Percentiles rank a stretch among this genome's conserved stretches.
Evolutionary conservation across 495 filamentous ascomycete species (phyloP).

Genomic region (Podospora conica): DNA sequence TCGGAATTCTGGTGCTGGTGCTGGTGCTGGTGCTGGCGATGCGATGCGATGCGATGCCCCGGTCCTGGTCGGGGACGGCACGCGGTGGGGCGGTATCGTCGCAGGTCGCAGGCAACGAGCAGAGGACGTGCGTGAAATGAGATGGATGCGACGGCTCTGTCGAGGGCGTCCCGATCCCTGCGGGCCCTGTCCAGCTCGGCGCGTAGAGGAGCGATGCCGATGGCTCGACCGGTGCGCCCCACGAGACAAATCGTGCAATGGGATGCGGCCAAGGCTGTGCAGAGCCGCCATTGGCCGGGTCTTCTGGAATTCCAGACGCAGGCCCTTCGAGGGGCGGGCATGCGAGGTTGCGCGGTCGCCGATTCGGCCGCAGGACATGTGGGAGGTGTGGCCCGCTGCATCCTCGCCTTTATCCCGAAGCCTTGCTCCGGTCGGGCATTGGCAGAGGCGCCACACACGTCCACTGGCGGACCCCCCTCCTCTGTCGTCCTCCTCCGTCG

Average conservation of each 20-base stretch:
- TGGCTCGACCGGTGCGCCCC: constrained; percentile 33
- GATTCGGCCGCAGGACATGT: constrained; percentile 35
- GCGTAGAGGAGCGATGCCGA: constrained; percentile 45
- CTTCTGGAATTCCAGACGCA: constrained; percentile 21
- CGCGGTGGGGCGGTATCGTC: constrained; percentile 30
- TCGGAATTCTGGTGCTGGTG: constrained; percentile 12
- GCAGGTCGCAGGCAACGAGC: constrained; percentile 20
- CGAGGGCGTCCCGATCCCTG: constrained; percentile 32
- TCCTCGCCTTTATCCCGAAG: constrained; percentile 25
- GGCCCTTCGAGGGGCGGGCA: constrained; percentile 5
- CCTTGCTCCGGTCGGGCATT: constrained; percentile 25
- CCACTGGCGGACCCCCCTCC: constrained; percentile 12
- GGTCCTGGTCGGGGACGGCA: constrained; percentile 16
- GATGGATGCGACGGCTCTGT: constrained; percentile 25
- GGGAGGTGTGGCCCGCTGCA: constrained; percentile 32
- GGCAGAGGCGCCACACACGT: constrained; percentile 16
- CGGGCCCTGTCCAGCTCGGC: constrained; percentile 33
- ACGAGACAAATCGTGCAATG: constrained; percentile 37
- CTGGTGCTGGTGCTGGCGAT: constrained; percentile 8
- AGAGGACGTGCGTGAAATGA: constrained; percentile 18
- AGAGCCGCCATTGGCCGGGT: constrained; percentile 35
- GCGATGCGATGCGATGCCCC: not conserved
- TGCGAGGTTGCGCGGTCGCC: constrained; percentile 25
- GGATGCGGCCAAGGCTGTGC: constrained; percentile 31
- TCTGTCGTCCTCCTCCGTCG: not conserved